Evolutionary conservation across 805 yeast species (phyloP).

Genomic region (Maudiozyma serrabonitensis): DNA sequence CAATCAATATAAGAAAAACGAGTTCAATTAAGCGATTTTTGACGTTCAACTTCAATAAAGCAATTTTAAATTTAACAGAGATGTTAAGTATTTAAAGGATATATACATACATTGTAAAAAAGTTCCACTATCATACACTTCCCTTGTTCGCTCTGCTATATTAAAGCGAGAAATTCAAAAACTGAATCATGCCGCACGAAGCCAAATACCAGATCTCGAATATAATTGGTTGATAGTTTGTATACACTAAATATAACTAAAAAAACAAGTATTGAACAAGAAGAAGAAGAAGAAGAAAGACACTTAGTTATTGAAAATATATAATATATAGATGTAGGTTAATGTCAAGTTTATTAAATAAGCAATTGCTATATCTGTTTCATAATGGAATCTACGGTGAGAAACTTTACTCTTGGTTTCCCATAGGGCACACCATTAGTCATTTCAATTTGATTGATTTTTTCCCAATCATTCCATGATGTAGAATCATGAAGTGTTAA

Average conservation of each 20-base stretch:
- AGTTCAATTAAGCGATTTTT: too few species aligned
- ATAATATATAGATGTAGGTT: too few species aligned
- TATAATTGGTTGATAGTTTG: not conserved
- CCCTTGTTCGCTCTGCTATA: too few species aligned
- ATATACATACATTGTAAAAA: not conserved
- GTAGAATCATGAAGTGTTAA: slow-evolving; percentile 7
- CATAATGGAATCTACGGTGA: not conserved
- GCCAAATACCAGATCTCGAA: not conserved
- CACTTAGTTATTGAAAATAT: too few species aligned
- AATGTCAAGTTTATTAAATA: too few species aligned
- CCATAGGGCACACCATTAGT: slow-evolving; percentile 7
- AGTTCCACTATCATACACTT: not conserved
- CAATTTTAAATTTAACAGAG: not conserved
- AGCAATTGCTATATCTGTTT: not conserved
- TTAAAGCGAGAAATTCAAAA: not conserved
- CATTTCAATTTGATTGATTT: slow-evolving; percentile 18
- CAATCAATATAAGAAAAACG: too few species aligned
- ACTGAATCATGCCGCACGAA: not conserved
- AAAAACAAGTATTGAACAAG: too few species aligned
- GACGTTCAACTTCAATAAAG: too few species aligned
- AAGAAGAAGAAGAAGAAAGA: too few species aligned
- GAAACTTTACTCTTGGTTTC: slow-evolving; percentile 5
- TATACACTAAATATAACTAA: too few species aligned
- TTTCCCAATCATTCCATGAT: slow-evolving; percentile 26
- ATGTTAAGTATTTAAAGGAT: not conserved